A percentile compares a stretch with the other conserved stretches of the same genome.
These are phyloP conservation scores for Dendrostoma leiphaemia DNA, from an alignment of 2,329 filamentous ascomycete species.

Conservation along the genomic window DNA sequence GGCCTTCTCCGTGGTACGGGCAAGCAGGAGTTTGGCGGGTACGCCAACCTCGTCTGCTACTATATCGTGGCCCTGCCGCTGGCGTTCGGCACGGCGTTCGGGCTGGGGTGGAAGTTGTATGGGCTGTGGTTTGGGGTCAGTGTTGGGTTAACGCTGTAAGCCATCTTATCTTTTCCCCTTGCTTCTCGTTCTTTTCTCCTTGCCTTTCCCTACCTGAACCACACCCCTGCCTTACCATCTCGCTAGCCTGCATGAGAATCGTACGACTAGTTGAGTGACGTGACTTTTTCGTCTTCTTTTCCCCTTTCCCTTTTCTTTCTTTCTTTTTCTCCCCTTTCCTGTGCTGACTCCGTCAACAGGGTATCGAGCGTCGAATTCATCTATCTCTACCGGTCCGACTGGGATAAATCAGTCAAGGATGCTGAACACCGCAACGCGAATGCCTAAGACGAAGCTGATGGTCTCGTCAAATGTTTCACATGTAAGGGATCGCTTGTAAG, in stretches of 20 bases:
- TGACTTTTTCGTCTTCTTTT: background rate
- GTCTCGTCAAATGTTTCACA: background rate
- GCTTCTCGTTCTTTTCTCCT: background rate
- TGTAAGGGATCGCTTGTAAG: no score
- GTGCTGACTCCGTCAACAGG: conserved; percentile 30
- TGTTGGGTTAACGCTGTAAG: conserved; percentile 64
- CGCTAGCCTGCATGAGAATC: no score
- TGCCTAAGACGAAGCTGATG: conserved; percentile 30
- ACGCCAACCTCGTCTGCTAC: conserved; percentile 82
- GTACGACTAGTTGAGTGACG: no score
- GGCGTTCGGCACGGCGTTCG: conserved; percentile 76
- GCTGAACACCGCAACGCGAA: conserved; percentile 50
- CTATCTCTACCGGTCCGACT: conserved; percentile 51
- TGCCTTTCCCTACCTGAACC: no score
- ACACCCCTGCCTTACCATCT: no score
- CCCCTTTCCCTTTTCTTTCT: background rate
- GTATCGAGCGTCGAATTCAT: conserved; percentile 53
- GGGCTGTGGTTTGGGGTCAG: conserved; percentile 82
- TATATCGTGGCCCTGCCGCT: conserved; percentile 85
- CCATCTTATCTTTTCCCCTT: conserved; percentile 17
- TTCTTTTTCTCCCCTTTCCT: conserved; percentile 11
- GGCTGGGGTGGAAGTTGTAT: conserved; percentile 69
- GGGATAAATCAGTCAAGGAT: conserved; percentile 51
- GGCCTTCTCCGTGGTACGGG: conserved; percentile 85
- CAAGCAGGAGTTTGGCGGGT: conserved; percentile 84